Evolutionary conservation across 1,284 basidiomycete species (phyloP).

Genomic region (Agroathelia rolfsii): DNA sequence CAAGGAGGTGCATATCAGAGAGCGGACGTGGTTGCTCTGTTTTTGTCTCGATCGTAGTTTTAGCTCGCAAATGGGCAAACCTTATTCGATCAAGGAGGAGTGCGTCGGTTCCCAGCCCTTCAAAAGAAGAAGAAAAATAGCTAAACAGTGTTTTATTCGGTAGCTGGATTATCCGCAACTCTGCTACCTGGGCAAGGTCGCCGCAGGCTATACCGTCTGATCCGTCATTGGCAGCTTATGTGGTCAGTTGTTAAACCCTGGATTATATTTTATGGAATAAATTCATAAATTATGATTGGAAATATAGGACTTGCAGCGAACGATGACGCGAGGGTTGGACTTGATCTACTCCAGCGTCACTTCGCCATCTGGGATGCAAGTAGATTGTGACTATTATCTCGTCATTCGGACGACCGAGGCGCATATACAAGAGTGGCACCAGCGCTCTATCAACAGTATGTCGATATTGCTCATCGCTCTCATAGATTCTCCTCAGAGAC

Average conservation of each 20-base stretch:
- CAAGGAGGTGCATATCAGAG: constrained; percentile 84
- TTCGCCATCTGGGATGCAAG: constrained; percentile 74
- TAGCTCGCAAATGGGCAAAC: constrained; percentile 90
- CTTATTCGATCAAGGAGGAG: constrained; percentile 80
- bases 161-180: constrained; percentile 84
- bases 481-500: not conserved
- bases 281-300: constrained; percentile 6
- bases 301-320: constrained; percentile 72
- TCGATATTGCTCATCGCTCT: constrained; percentile 5
- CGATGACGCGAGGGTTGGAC: constrained; percentile 82
- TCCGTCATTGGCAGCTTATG: constrained; percentile 54
- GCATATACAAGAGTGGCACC: constrained; percentile 62
- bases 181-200: constrained; percentile 60
- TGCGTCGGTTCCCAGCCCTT: constrained; percentile 31
- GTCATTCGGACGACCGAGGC: constrained; percentile 80
- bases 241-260: constrained; percentile 36
- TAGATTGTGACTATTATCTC: constrained; percentile 81
- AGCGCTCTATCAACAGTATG: constrained; percentile 19
- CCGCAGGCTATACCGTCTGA: constrained; percentile 57
- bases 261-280: constrained; percentile 6
- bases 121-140: not conserved
- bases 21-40: constrained; percentile 90
- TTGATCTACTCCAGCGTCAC: constrained; percentile 81
- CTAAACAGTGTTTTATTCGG: constrained; percentile 5
- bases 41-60: constrained; percentile 85